Evolutionary conservation across 2,329 filamentous ascomycete species (phyloP), one percentile per base, ranked within the genome.

Genomic region (Fusarium penzigii): DNA sequence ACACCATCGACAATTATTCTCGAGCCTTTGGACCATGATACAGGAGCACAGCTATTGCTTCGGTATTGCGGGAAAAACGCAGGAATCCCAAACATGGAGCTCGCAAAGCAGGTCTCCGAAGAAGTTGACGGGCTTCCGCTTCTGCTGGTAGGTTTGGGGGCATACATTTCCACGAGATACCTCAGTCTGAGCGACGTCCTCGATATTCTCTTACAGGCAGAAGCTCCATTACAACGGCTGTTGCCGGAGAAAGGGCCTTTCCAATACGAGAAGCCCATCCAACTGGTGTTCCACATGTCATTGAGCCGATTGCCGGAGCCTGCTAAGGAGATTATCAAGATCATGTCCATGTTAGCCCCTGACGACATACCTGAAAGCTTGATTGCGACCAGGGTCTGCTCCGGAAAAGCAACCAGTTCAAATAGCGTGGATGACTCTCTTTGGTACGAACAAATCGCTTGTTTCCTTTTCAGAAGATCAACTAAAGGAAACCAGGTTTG

Each of bases 271-370:
- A 34, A 39, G 16, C 38, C 45, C 5, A 20, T 47, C 20, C 34
- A 40, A 39, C 17, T 39, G 5, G 45, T 47, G 17, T 47, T 47
- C 8, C 38, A 41, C 14, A 13, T 47, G 38, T 47, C 45, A 7
- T 40, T 47, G 6, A 32, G 34, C 16, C 38, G 38, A 11, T 14
- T 47, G 10, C 38, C 45, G 3, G 10, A 11, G 12, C 16, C 10
- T 47, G 38, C 45, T 17, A 36, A 25, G 16, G 36, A 41, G 16
- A 32, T 41, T 25, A 32, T 47, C 20, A 16, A 41, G 7, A 16
- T 41, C 38, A 47, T 47, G 45, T 16, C 45, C 16, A 47, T 47
- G 45, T 34, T 47, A 5, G 40, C 45, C 13, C 45, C 38, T 2
- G 38, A 29, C 3, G 38, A 47, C 5, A 47, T 47, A 6, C 38